These are phyloP conservation scores for Solanum chmielewskii DNA, from an alignment of 257 asterid species.

Conservation along the genomic window DNA sequence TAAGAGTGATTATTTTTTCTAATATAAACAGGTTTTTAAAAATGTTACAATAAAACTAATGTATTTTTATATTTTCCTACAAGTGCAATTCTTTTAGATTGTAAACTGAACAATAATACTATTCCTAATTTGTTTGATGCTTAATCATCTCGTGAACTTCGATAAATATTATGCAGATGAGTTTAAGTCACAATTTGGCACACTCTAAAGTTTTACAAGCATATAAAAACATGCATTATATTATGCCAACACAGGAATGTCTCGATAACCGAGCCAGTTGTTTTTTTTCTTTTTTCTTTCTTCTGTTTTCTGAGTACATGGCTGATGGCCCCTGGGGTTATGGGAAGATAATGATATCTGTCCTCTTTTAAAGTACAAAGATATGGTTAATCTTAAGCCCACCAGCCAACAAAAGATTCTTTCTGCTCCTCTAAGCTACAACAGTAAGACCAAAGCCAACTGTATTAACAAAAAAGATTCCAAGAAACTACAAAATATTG, in stretches of 20 bases:
- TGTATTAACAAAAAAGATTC: neutral
- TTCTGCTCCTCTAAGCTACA: neutral
- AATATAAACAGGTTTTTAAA: neutral
- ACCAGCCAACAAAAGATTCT: neutral
- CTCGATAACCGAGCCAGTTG: constrained; percentile 3
- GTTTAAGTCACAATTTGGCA: neutral
- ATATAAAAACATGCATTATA: constrained; percentile 3
- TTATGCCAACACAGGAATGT: constrained; percentile 9
- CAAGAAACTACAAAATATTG: neutral
- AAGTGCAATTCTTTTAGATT: neutral
- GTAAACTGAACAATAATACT: neutral
- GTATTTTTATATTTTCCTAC: neutral
- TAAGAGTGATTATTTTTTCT: neutral
- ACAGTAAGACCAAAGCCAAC: neutral
- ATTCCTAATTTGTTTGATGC: neutral
- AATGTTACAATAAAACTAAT: neutral
- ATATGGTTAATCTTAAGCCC: neutral
- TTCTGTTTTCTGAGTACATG: neutral
- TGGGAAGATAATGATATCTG: neutral
- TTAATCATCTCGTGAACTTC: neutral
- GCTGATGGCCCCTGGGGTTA: neutral
- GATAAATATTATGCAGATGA: neutral
- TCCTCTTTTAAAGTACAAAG: neutral
- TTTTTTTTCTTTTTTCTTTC: neutral
- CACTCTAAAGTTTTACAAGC: constrained; percentile 5